A percentile compares a stretch with the other conserved stretches of the same genome.
Conservation (phyloP, 2,329 filamentous ascomycete species). For the Ceratocystis albifundus region DNA sequence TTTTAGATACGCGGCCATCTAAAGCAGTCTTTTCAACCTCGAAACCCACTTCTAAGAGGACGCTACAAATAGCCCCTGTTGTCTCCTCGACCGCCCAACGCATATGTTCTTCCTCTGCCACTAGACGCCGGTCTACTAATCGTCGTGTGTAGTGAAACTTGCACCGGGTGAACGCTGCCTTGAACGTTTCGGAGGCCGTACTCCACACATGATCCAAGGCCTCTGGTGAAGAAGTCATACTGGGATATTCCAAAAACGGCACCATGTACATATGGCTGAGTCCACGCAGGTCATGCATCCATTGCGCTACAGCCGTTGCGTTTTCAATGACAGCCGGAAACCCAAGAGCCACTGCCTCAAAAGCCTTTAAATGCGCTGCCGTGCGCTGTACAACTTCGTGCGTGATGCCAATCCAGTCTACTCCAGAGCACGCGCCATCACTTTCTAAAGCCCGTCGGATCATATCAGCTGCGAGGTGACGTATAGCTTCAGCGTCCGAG, state of each 20-base stretch:
- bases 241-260: constrained; percentile 37
- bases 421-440: constrained; percentile 30
- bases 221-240: constrained; percentile 15
- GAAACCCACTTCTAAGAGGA: constrained; percentile 35
- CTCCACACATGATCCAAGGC: constrained; percentile 27
- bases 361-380: constrained; percentile 29
- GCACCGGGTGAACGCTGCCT: constrained; percentile 34
- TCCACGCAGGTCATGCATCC: constrained; percentile 30
- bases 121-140: constrained; percentile 28
- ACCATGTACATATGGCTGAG: constrained; percentile 36
- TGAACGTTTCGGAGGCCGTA: constrained; percentile 29
- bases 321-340: constrained; percentile 25
- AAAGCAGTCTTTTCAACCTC: constrained; percentile 34
- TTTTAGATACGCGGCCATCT: constrained; percentile 25
- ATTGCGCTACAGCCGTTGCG: constrained; percentile 26
- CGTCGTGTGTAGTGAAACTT: constrained; percentile 34
- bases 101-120: constrained; percentile 31
- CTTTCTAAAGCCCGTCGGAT: neutral
- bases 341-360: constrained; percentile 28
- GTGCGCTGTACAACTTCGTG: constrained; percentile 35
- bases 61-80: constrained; percentile 33
- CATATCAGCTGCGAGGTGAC: constrained; percentile 16
- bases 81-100: constrained; percentile 34
- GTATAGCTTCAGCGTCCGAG: constrained; percentile 30
- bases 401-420: constrained; percentile 36